Conservation (phyloP, 2,329 filamentous ascomycete genomes). For the Colletotrichum filicis region DNA sequence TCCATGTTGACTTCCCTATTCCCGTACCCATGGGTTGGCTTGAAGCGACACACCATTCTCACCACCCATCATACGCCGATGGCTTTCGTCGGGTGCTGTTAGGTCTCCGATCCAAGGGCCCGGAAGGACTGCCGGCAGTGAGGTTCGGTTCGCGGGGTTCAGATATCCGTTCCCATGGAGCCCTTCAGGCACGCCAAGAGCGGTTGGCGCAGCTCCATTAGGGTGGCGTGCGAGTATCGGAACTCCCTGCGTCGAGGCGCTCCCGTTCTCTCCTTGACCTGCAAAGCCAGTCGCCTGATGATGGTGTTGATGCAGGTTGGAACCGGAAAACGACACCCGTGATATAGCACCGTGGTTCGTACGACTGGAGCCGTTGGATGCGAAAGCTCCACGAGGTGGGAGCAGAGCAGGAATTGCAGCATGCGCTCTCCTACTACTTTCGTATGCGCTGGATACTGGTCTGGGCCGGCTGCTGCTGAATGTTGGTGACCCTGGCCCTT, state of each 20-base stretch:
- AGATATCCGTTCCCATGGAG: not conserved
- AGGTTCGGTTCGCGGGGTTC: constrained; percentile 13
- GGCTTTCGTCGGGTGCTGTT: not conserved
- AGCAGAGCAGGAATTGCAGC: not conserved
- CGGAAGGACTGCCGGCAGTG: constrained; percentile 12
- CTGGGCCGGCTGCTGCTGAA: constrained; percentile 11
- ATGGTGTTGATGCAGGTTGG: not conserved
- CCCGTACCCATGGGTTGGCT: not conserved
- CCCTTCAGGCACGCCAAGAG: not conserved
- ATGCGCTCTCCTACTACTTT: constrained; percentile 10
- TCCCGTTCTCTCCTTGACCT: not conserved
- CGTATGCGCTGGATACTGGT: not conserved
- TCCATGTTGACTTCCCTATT: not conserved
- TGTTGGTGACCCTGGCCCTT: constrained; percentile 29
- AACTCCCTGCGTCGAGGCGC: not conserved
- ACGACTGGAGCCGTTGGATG: constrained; percentile 1
- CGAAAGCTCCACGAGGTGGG: not conserved
- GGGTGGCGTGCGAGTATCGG: not conserved
- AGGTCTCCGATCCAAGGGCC: constrained; percentile 10
- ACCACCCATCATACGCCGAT: not conserved
- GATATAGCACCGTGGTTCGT: not conserved
- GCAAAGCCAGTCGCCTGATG: constrained; percentile 8
- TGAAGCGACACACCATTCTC: not conserved
- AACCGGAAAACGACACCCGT: not conserved
- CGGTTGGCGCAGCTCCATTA: not conserved